These are phyloP conservation scores for Chloris gayana DNA, from an alignment of 176 grass and related monocot genomes.

Conservation along the genomic window DNA sequence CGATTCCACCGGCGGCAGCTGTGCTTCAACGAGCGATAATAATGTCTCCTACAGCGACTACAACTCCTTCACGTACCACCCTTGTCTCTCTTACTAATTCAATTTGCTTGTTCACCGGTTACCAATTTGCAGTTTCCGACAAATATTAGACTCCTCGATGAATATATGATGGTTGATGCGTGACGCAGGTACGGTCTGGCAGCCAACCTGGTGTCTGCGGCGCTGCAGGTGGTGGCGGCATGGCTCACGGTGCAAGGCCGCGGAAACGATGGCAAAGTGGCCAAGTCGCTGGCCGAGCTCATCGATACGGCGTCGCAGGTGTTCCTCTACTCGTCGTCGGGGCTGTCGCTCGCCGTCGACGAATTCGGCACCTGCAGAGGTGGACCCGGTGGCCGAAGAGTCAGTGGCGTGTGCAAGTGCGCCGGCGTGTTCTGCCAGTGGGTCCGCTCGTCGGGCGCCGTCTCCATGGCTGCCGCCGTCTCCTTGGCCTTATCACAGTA, in stretches of 20 bases:
- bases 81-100: too few species aligned
- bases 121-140: too few species aligned
- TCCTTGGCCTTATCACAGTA: not conserved
- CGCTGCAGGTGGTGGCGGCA: constrained; percentile 22
- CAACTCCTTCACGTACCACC: constrained; percentile 13
- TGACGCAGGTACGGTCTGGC: not conserved
- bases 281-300: constrained; percentile 15
- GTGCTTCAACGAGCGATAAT: not conserved
- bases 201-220: constrained; percentile 22
- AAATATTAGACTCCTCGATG: too few species aligned
- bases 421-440: constrained; percentile 6
- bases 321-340: constrained; percentile 34
- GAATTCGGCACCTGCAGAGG: constrained; percentile 33
- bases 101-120: too few species aligned
- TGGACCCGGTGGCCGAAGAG: not conserved
- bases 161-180: too few species aligned
- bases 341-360: constrained; percentile 14
- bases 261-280: not conserved
- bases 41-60: constrained; percentile 27
- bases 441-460: not conserved
- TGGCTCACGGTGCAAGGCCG: not conserved
- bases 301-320: constrained; percentile 3
- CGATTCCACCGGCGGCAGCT: not conserved
- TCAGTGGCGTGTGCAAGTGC: constrained; percentile 1
- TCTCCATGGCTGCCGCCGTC: constrained; percentile 12